Conservation (phyloP, 495 filamentous ascomycete genomes). For the Podospora appendiculata region DNA sequence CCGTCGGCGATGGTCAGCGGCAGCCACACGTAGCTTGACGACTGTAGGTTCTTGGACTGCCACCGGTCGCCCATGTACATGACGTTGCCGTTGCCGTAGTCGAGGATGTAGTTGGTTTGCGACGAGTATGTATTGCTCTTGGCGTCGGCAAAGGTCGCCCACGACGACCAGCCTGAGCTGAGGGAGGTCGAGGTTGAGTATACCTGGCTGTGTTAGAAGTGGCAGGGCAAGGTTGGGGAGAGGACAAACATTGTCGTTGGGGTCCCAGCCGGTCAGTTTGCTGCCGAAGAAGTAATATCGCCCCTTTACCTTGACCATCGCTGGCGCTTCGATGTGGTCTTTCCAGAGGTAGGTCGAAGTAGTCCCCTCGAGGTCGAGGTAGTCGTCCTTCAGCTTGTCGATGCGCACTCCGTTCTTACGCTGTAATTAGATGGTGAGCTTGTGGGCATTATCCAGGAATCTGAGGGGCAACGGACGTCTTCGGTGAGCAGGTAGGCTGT, state of each 20-base stretch:
- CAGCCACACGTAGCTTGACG: conserved; percentile 59
- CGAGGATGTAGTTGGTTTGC: conserved; percentile 37
- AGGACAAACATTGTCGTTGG: conserved; percentile 50
- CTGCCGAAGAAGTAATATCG: conserved; percentile 35
- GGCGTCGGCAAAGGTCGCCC: conserved; percentile 49
- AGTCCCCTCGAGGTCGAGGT: conserved; percentile 24
- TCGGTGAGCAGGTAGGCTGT: conserved; percentile 55
- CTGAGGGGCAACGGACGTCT: conserved; percentile 32
- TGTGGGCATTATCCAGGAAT: conserved; percentile 4
- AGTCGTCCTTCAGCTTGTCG: conserved; percentile 40
- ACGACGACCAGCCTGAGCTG: conserved; percentile 45
- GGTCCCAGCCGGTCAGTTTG: conserved; percentile 37
- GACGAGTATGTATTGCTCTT: conserved; percentile 28
- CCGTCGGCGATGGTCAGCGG: conserved; percentile 51
- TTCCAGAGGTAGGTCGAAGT: conserved; percentile 13
- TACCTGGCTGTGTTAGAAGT: too few relatives aligned
- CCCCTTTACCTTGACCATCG: conserved; percentile 28
- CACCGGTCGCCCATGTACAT: conserved; percentile 66
- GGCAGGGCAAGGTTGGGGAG: too few relatives aligned
- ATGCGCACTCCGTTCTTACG: conserved; percentile 47
- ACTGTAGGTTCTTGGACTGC: conserved; percentile 49
- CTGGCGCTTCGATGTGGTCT: conserved; percentile 33
- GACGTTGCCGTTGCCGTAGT: conserved; percentile 28
- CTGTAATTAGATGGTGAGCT: conserved; percentile 8
- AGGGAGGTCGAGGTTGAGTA: conserved; percentile 32